Evolutionary conservation across 768 basidiomycete species (phyloP).

Genomic region (Cantharellus cinnabarinus): DNA sequence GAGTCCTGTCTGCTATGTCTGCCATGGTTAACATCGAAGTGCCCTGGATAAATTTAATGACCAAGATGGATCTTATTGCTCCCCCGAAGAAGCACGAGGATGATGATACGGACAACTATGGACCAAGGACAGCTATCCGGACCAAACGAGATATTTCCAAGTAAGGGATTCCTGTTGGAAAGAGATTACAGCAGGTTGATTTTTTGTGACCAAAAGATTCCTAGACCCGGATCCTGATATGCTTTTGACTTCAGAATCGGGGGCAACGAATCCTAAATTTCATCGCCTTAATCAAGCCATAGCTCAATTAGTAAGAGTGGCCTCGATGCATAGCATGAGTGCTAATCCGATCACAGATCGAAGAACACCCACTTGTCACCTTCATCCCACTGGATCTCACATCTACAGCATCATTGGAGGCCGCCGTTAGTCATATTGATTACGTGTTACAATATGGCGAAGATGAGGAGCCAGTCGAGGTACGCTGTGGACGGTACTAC

Average conservation of each 20-base stretch:
- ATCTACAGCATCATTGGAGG: slow-evolving; percentile 72
- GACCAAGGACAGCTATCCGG: slow-evolving; percentile 52
- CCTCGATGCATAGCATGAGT: not conserved
- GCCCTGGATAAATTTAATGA: slow-evolving; percentile 95
- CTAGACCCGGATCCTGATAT: slow-evolving; percentile 89
- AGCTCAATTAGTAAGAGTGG: slow-evolving; percentile 59
- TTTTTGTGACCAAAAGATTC: slow-evolving; percentile 30
- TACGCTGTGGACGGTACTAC: slow-evolving; percentile 14
- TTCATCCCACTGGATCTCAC: slow-evolving; percentile 90
- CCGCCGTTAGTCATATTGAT: slow-evolving; percentile 86
- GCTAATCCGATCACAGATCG: slow-evolving; percentile 39
- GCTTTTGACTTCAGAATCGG: slow-evolving; percentile 31
- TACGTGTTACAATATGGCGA: slow-evolving; percentile 98
- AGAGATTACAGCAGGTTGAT: not conserved
- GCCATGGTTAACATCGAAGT: slow-evolving; percentile 97
- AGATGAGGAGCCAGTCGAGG: slow-evolving; percentile 93
- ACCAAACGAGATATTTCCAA: slow-evolving; percentile 65
- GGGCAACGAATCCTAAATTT: slow-evolving; percentile 53
- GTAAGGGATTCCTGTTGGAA: slow-evolving; percentile 19
- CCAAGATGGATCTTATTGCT: slow-evolving; percentile 95
- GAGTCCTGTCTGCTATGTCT: slow-evolving; percentile 93
- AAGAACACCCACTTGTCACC: slow-evolving; percentile 93
- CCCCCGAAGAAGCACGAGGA: slow-evolving; percentile 12
- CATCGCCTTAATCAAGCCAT: slow-evolving; percentile 89
- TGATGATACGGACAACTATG: slow-evolving; percentile 23